Evolutionary conservation across 495 filamentous ascomycete genomes (phyloP).

Genomic region (Halenospora varia): DNA sequence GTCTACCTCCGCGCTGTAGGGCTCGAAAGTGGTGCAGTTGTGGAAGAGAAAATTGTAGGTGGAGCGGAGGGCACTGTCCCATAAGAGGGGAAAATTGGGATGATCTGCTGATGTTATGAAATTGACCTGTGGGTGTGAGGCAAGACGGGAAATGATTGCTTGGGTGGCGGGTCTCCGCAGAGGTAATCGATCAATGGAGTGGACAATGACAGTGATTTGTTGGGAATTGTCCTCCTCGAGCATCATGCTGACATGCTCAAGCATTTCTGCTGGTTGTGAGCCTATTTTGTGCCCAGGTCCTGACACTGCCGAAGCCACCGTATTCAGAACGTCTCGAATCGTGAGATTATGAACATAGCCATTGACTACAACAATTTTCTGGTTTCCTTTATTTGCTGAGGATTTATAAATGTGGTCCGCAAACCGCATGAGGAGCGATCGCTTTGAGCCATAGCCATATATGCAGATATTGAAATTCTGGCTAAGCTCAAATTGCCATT

Average conservation of each 20-base stretch:
- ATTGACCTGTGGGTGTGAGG: conserved; percentile 66
- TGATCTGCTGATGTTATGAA: conserved; percentile 82
- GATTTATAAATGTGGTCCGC: conserved; percentile 62
- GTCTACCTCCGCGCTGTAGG: conserved; percentile 65
- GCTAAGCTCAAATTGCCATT: conserved; percentile 89
- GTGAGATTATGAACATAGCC: conserved; percentile 77
- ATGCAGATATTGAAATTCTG: conserved; percentile 89
- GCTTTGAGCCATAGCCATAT: conserved; percentile 90
- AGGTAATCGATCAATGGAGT: conserved; percentile 77
- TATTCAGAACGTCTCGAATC: conserved; percentile 73
- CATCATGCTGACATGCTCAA: conserved; percentile 57
- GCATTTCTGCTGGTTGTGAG: conserved; percentile 51
- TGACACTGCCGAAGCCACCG: conserved; percentile 62
- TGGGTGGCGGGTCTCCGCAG: conserved; percentile 70
- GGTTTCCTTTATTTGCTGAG: conserved; percentile 24
- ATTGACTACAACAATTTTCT: conserved; percentile 79
- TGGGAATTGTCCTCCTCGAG: conserved; percentile 45
- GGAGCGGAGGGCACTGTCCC: conserved; percentile 77
- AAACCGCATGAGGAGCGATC: conserved; percentile 69
- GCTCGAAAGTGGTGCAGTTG: conserved; percentile 84
- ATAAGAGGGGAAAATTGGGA: conserved; percentile 80
- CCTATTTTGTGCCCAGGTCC: conserved; percentile 45
- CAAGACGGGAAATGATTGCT: conserved; percentile 68
- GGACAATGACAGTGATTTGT: conserved; percentile 67
- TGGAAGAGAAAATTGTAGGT: conserved; percentile 87